phyloP scores from a whole-genome alignment of 495 filamentous ascomycete species.

The Durotheca rogersii region DNA sequence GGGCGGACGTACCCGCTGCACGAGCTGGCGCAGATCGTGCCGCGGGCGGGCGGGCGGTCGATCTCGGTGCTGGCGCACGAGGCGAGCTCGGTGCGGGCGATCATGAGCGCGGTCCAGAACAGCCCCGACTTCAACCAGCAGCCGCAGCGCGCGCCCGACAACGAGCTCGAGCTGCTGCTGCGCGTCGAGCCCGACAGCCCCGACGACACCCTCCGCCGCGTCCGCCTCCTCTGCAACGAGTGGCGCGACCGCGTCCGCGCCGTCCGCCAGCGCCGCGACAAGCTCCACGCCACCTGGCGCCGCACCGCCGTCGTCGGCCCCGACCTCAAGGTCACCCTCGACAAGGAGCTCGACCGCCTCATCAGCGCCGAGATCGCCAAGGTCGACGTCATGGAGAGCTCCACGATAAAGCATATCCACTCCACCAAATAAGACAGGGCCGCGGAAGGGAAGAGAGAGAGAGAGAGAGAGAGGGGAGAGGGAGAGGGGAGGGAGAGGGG shows the following conservation, averaged over 20 bases:
- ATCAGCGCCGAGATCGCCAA: constrained; percentile 67
- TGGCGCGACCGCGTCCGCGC: constrained; percentile 61
- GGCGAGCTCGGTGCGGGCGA: constrained; percentile 65
- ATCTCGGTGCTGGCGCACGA: constrained; percentile 62
- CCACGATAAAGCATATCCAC: too few species aligned
- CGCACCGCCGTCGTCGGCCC: constrained; percentile 58
- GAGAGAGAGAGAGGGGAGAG: constrained; percentile 12
- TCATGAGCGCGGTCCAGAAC: constrained; percentile 67
- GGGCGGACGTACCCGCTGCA: constrained; percentile 58
- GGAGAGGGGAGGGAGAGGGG: not conserved
- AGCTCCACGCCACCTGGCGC: constrained; percentile 66
- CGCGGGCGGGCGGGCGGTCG: constrained; percentile 63
- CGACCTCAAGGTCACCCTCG: constrained; percentile 68
- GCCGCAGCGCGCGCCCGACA: constrained; percentile 67
- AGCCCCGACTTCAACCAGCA: constrained; percentile 66
- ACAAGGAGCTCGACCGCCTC: constrained; percentile 71
- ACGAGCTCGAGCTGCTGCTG: constrained; percentile 69
- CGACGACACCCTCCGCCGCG: constrained; percentile 61
- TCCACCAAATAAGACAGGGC: too few species aligned
- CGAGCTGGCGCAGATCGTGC: constrained; percentile 75
- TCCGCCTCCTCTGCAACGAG: constrained; percentile 56
- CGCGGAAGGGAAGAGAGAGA: constrained; percentile 48
- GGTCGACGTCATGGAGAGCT: constrained; percentile 68
- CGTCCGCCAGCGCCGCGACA: constrained; percentile 55
- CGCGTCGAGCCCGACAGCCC: constrained; percentile 62